phyloP scores from a whole-genome alignment of 1,139 yeast genomes.

The Kurtzmaniella quercitrusa region DNA sequence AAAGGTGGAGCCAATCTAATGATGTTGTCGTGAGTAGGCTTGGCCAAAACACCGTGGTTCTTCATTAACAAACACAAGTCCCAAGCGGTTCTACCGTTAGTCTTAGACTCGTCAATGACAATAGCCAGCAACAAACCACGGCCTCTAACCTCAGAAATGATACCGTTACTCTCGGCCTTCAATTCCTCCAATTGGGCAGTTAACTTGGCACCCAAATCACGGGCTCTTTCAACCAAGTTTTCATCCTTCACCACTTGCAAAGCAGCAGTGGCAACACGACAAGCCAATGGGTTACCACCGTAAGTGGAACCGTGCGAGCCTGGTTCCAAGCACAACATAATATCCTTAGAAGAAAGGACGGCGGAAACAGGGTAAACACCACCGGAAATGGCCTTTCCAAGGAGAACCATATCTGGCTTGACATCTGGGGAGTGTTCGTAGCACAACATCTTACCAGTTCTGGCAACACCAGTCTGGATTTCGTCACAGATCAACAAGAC shows the following conservation, averaged over 20 bases:
- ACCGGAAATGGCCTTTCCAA: slow-evolving; percentile 95
- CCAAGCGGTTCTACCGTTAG: slow-evolving; percentile 95
- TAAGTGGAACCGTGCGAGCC: slow-evolving; percentile 98
- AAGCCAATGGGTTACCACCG: slow-evolving; percentile 97
- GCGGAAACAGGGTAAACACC: slow-evolving; percentile 94
- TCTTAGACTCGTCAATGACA: slow-evolving; percentile 79
- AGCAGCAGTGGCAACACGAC: slow-evolving; percentile 93
- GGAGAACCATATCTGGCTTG: slow-evolving; percentile 78
- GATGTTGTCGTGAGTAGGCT: slow-evolving; percentile 95
- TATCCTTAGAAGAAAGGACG: slow-evolving; percentile 80
- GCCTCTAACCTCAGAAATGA: slow-evolving; percentile 90
- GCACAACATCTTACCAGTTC: slow-evolving; percentile 93
- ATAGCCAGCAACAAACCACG: slow-evolving; percentile 86
- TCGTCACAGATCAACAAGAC: slow-evolving; percentile 91
- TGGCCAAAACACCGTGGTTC: slow-evolving; percentile 85
- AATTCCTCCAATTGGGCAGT: slow-evolving; percentile 62
- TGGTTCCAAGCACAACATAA: slow-evolving; percentile 87
- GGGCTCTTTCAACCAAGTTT: slow-evolving; percentile 76
- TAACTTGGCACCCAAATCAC: slow-evolving; percentile 65
- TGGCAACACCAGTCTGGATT: slow-evolving; percentile 95
- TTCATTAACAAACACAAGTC: slow-evolving; percentile 89
- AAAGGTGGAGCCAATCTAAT: slow-evolving; percentile 96
- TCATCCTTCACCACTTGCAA: slow-evolving; percentile 87
- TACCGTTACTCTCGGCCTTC: slow-evolving; percentile 58
- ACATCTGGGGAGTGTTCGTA: slow-evolving; percentile 80